These are phyloP conservation scores for Dipodascus albidus DNA, from an alignment of 805 yeast genomes.

Conservation along the genomic window DNA sequence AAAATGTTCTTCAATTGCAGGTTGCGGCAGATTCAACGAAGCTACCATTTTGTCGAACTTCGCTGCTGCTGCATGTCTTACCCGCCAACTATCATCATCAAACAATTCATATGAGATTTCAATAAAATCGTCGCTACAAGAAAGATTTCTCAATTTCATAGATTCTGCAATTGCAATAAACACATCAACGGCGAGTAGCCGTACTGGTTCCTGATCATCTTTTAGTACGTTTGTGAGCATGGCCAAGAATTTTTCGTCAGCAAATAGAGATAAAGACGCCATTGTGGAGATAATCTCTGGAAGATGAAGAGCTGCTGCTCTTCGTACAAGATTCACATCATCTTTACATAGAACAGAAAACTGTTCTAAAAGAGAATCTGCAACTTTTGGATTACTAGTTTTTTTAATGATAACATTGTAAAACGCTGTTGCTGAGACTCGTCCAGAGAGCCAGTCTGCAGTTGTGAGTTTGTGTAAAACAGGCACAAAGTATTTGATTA, in stretches of 20 bases:
- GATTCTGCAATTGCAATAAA: conserved; percentile 59
- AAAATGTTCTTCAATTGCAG: conserved; percentile 42
- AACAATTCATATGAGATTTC: conserved; percentile 54
- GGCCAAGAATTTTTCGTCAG: conserved; percentile 50
- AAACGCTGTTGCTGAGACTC: conserved; percentile 85
- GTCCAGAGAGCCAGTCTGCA: conserved; percentile 90
- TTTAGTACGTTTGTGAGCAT: conserved; percentile 69
- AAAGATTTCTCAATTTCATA: conserved; percentile 16
- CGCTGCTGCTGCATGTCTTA: conserved; percentile 96
- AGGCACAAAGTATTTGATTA: conserved; percentile 57
- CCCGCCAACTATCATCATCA: conserved; percentile 93
- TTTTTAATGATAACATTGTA: conserved; percentile 46
- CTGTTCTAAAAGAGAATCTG: conserved; percentile 52
- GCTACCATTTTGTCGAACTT: conserved; percentile 56
- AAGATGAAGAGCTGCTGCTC: conserved; percentile 81
- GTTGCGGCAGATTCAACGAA: conserved; percentile 45
- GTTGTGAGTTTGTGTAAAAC: conserved; percentile 66
- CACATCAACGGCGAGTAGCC: conserved; percentile 78
- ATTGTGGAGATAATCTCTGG: conserved; percentile 62
- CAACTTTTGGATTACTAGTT: conserved; percentile 26
- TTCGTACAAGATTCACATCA: conserved; percentile 96
- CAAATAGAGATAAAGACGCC: conserved; percentile 16
- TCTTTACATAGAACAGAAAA: conserved; percentile 68
- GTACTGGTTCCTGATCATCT: conserved; percentile 92
- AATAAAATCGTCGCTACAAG: conserved; percentile 20